Evolutionary conservation across 1,284 basidiomycete species (phyloP).

Genomic region (Ganoderma boninense): DNA sequence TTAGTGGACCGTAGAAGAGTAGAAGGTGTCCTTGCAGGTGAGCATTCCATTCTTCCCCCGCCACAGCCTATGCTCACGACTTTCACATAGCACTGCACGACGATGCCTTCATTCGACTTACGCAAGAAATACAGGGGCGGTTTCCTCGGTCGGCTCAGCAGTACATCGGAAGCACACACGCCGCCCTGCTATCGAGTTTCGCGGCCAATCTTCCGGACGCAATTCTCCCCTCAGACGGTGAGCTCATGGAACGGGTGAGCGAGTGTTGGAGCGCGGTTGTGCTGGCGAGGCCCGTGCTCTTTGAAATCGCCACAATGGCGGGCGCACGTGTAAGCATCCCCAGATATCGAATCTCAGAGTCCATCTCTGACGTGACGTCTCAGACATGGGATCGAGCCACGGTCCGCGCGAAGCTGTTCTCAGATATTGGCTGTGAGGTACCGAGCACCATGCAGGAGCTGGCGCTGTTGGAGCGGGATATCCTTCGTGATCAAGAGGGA

Average conservation of each 20-base stretch:
- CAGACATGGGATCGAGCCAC: not conserved
- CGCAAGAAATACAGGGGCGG: not conserved
- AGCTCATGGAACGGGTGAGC: not conserved
- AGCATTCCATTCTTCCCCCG: not conserved
- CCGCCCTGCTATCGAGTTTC: not conserved
- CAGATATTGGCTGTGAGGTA: not conserved
- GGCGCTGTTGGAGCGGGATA: not conserved
- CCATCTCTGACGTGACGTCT: not conserved
- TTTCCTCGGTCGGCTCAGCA: not conserved
- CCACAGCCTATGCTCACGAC: not conserved
- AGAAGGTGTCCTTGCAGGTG: not conserved
- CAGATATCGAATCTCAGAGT: not conserved
- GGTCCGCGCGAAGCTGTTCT: not conserved
- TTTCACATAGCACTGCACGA: not conserved
- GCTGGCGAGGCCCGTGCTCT: not conserved
- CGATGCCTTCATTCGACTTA: not conserved
- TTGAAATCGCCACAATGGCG: not conserved
- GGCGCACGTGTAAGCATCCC: not conserved
- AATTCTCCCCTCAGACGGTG: not conserved
- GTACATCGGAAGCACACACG: not conserved
- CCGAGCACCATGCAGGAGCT: slow-evolving; percentile 1
- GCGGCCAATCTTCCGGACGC: not conserved
- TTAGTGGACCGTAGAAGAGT: not conserved
- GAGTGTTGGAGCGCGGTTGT: slow-evolving; percentile 8
- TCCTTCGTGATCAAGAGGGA: not conserved